Conservation (phyloP, 1,284 basidiomycete species). For the Ustilago trichophora region DNA sequence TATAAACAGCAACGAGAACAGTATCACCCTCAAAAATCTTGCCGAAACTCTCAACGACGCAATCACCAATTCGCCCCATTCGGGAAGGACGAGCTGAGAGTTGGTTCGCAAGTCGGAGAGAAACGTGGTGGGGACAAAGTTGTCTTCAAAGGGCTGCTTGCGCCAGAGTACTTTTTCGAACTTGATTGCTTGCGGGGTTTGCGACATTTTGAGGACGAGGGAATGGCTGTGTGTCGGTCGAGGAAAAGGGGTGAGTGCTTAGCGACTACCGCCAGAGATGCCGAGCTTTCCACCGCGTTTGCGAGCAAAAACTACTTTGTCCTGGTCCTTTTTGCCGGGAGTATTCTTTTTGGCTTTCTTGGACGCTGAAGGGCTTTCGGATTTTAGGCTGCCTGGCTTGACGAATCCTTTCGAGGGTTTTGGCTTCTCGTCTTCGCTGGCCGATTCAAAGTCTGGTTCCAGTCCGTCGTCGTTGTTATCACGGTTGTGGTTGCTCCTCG, state of each 20-base stretch:
- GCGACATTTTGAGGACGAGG: too few relatives aligned
- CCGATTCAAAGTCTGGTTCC: conserved; percentile 20
- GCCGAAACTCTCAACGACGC: conserved; percentile 55
- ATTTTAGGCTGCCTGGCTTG: conserved; percentile 22
- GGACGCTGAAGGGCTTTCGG: background rate
- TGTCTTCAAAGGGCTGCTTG: conserved; percentile 79
- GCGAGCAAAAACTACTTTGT: conserved; percentile 38
- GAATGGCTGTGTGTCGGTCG: too few relatives aligned
- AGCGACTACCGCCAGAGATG: conserved; percentile 30
- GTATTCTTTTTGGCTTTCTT: conserved; percentile 8
- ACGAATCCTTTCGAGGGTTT: conserved; percentile 4
- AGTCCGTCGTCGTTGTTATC: background rate
- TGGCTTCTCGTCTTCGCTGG: too few relatives aligned
- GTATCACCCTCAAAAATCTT: conserved; percentile 36
- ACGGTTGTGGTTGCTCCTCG: background rate
- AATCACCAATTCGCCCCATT: conserved; percentile 80
- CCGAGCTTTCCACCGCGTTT: conserved; percentile 35
- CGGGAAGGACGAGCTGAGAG: conserved; percentile 65
- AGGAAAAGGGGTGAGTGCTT: background rate
- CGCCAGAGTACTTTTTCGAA: conserved; percentile 89
- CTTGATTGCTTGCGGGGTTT: background rate
- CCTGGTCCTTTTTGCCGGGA: conserved; percentile 21
- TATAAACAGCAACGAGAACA: conserved; percentile 50
- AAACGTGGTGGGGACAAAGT: conserved; percentile 82
- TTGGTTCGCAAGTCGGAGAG: conserved; percentile 74